These are phyloP conservation scores for Hirsutella thompsonii DNA, from an alignment of 2,329 filamentous ascomycete species.

Conservation along the genomic window DNA sequence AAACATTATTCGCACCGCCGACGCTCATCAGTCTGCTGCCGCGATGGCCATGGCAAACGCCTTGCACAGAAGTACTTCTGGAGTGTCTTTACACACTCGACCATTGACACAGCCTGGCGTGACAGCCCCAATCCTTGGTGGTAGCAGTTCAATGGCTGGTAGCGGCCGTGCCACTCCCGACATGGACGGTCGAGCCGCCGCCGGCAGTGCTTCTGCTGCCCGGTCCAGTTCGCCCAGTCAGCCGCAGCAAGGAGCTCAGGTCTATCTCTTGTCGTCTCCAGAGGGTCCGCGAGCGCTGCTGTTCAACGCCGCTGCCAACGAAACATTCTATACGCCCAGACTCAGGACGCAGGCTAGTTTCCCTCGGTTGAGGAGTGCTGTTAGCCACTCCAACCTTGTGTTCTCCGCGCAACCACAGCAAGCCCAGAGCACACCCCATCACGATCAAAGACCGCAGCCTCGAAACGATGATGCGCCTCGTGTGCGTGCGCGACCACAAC, in stretches of 20 bases:
- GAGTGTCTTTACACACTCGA: conserved; percentile 26
- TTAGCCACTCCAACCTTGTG: conserved; percentile 5
- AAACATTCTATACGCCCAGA: conserved; percentile 38
- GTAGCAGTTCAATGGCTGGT: conserved; percentile 22
- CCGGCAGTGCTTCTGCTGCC: conserved; percentile 11
- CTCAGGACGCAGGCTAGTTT: conserved; percentile 13
- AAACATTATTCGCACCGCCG: conserved; percentile 30
- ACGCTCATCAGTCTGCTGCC: conserved; percentile 30
- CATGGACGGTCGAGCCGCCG: conserved; percentile 17
- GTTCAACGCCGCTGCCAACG: conserved; percentile 34
- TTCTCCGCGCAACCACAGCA: conserved; percentile 1
- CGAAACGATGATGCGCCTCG: conserved; percentile 5
- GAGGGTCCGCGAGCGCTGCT: conserved; percentile 45
- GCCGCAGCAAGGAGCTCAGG: conserved; percentile 27
- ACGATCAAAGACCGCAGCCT: conserved; percentile 5
- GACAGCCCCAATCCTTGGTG: conserved; percentile 25
- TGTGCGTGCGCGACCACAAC: conserved; percentile 7
- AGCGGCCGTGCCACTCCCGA: conserved; percentile 38
- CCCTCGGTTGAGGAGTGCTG: conserved; percentile 12
- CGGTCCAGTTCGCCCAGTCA: conserved; percentile 4
- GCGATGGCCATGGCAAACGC: conserved; percentile 36
- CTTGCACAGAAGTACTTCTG: conserved; percentile 38
- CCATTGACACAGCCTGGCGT: conserved; percentile 24
- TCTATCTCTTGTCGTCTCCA: conserved; percentile 49
- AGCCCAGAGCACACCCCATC: not conserved